Conservation (phyloP, 2,329 filamentous ascomycete species). For the Hymenoscyphus fraxineus region DNA sequence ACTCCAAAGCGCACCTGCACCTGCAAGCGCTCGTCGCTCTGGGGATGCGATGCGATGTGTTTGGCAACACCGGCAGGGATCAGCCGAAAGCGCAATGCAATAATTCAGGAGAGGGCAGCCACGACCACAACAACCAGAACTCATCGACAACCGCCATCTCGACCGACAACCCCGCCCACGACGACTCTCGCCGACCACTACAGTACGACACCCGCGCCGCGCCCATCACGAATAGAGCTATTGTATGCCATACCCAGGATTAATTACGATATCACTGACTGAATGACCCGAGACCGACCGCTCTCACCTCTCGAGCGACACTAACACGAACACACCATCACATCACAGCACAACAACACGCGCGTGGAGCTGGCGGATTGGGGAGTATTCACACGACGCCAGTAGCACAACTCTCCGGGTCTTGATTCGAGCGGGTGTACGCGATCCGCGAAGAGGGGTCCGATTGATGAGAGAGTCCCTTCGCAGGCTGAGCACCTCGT, state of each 20-base stretch:
- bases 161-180: conserved; percentile 1
- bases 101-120: conserved; percentile 15
- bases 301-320: background rate
- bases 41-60: background rate
- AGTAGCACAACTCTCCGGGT: conserved; percentile 12
- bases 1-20: background rate
- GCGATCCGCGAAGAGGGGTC: conserved; percentile 1
- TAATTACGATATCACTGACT: conserved; percentile 7
- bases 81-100: background rate
- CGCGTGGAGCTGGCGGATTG: conserved; percentile 17
- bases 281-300: conserved; percentile 4
- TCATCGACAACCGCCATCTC: background rate
- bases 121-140: conserved; percentile 8
- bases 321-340: conserved; percentile 10
- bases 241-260: conserved; percentile 8
- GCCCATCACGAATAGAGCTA: conserved; percentile 10
- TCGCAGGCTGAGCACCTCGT: conserved; percentile 6
- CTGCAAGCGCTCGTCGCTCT: background rate
- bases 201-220: background rate
- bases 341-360: conserved; percentile 9
- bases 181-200: conserved; percentile 1
- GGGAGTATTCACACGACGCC: conserved; percentile 19
- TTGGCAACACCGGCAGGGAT: background rate
- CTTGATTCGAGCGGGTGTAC: conserved; percentile 11
- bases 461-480: background rate